Conservation (phyloP, 2,329 filamentous ascomycete species). For the Aspergillus japonicus region DNA sequence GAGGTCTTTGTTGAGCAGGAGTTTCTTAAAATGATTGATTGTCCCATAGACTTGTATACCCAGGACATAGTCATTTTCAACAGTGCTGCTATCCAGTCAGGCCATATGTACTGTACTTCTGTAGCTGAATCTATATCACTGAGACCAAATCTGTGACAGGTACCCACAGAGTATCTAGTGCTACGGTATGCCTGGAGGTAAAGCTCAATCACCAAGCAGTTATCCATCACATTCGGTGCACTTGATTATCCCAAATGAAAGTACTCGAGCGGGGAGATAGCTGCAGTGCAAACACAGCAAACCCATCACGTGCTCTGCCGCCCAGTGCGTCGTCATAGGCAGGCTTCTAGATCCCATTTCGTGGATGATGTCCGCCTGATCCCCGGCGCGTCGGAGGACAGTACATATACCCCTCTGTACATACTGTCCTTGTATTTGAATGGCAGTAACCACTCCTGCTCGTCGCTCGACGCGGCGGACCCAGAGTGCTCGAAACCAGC, state of each 20-base stretch:
- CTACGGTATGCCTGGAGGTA: no score
- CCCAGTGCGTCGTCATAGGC: not conserved
- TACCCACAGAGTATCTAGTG: no score
- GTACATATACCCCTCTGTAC: not conserved
- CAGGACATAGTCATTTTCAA: not conserved
- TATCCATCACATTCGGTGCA: no score
- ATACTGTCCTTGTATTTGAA: not conserved
- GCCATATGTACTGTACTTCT: not conserved
- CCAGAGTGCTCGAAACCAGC: not conserved
- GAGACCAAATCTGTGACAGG: no score
- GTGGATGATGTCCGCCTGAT: not conserved
- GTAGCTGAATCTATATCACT: not conserved
- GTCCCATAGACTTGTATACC: not conserved
- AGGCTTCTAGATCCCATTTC: not conserved
- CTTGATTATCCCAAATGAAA: no score
- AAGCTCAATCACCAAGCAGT: no score
- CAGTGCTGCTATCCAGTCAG: not conserved
- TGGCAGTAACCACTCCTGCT: not conserved
- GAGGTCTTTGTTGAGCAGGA: not conserved
- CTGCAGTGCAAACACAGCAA: not conserved
- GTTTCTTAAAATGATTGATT: not conserved
- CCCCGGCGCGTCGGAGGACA: not conserved
- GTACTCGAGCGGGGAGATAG: not conserved
- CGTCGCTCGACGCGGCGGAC: not conserved
- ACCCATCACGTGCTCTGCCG: not conserved